Percentiles rank a stretch among this genome's conserved stretches.
Evolutionary conservation across 139 green algal species (phyloP).

Genomic region (Asterochloris erici): DNA sequence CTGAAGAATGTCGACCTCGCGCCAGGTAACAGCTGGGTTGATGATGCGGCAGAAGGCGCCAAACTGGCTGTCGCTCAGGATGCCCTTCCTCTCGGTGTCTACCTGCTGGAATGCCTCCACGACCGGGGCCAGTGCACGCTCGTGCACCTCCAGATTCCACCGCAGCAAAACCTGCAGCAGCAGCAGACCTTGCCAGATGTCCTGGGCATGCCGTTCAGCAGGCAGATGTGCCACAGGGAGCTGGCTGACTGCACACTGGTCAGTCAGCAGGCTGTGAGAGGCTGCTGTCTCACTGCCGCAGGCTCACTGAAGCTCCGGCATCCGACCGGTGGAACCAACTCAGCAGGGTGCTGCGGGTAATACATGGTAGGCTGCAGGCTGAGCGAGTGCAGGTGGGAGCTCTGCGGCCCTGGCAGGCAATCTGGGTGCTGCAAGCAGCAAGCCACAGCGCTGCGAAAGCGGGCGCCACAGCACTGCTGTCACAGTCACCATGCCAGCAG

Average conservation of each 20-base stretch:
- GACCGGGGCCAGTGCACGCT: conserved; percentile 10
- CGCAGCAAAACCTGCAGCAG: conserved; percentile 6
- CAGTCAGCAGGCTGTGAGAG: no score
- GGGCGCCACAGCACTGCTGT: no score
- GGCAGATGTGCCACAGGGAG: no score
- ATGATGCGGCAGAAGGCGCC: conserved; percentile 22
- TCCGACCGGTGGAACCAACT: no score
- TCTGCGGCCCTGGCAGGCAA: not conserved
- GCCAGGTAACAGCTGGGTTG: conserved; percentile 10
- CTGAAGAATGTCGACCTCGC: conserved; percentile 9
- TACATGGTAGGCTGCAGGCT: not conserved
- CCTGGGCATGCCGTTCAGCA: no score
- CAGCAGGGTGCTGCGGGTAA: not conserved
- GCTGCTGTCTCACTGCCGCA: no score
- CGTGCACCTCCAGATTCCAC: conserved; percentile 21
- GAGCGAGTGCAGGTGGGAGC: not conserved
- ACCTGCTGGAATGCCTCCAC: conserved; percentile 17
- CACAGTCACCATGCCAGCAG: no score
- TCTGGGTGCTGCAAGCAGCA: not conserved
- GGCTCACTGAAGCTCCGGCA: no score
- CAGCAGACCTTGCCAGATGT: no score
- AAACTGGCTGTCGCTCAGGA: conserved; percentile 13
- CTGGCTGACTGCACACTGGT: no score
- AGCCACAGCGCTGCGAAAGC: not conserved
- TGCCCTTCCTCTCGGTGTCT: conserved; percentile 7